Evolutionary conservation across 1,139 yeast genomes (phyloP).

Genomic region (Yamadazyma membranifaciens): DNA sequence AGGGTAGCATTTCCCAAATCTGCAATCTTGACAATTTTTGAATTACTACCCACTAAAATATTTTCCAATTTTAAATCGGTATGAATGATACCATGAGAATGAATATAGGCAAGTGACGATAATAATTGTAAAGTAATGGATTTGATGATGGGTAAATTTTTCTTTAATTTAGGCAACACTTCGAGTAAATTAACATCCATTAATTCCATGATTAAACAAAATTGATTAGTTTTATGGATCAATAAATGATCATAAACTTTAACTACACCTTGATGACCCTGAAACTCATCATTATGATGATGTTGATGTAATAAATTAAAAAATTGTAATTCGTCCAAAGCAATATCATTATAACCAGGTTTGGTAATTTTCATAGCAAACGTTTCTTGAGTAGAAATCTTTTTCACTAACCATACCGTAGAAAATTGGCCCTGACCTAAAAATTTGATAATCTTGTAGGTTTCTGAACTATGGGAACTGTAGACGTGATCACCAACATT

Average conservation of each 20-base stretch:
- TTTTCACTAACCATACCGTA: slow-evolving; percentile 79
- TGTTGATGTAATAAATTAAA: slow-evolving; percentile 23
- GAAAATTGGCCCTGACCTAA: slow-evolving; percentile 90
- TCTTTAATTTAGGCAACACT: slow-evolving; percentile 4
- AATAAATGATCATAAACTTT: slow-evolving; percentile 40
- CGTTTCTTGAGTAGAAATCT: slow-evolving; percentile 18
- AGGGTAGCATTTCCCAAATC: slow-evolving; percentile 88
- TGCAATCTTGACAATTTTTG: slow-evolving; percentile 52
- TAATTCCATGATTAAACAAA: slow-evolving; percentile 44
- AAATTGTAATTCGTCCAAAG: slow-evolving; percentile 41
- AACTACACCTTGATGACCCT: slow-evolving; percentile 40
- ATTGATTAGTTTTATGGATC: slow-evolving; percentile 39
- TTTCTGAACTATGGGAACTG: slow-evolving; percentile 23
- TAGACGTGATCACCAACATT: slow-evolving; percentile 20
- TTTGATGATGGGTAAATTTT: slow-evolving; percentile 14
- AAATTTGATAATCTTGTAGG: slow-evolving; percentile 36
- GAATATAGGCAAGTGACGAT: slow-evolving; percentile 40
- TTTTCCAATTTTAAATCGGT: slow-evolving; percentile 48
- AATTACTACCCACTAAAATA: slow-evolving; percentile 19
- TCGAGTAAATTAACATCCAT: slow-evolving; percentile 6
- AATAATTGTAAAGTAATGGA: slow-evolving; percentile 39
- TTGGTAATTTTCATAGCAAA: slow-evolving; percentile 46
- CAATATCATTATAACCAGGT: slow-evolving; percentile 42
- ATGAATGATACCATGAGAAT: slow-evolving; percentile 42
- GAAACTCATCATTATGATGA: slow-evolving; percentile 8